These are phyloP conservation scores for Prillingera fragicola DNA, from an alignment of 1,284 basidiomycete species.

Conservation along the genomic window DNA sequence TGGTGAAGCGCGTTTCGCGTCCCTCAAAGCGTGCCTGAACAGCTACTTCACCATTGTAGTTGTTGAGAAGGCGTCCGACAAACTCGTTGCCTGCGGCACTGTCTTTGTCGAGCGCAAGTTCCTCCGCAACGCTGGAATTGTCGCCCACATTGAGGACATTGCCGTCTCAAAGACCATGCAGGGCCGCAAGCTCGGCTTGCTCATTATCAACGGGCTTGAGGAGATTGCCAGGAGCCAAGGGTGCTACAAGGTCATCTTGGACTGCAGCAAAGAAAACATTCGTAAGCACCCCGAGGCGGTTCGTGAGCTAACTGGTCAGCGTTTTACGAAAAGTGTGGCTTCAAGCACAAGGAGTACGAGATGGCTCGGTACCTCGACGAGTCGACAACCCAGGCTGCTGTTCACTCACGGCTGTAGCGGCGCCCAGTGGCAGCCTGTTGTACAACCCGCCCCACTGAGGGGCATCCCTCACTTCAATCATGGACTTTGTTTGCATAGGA, in stretches of 20 bases:
- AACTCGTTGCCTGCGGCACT: slow-evolving; percentile 76
- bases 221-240: slow-evolving; percentile 68
- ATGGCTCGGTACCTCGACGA: slow-evolving; percentile 59
- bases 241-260: slow-evolving; percentile 94
- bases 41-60: slow-evolving; percentile 86
- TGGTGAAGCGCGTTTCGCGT: slow-evolving; percentile 57
- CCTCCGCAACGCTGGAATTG: slow-evolving; percentile 67
- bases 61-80: slow-evolving; percentile 65
- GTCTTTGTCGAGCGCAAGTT: slow-evolving; percentile 93
- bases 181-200: slow-evolving; percentile 76
- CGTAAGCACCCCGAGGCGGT: slow-evolving; percentile 55
- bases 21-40: slow-evolving; percentile 46
- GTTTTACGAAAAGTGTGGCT: slow-evolving; percentile 97
- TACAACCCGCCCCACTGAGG: no score
- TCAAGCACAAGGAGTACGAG: slow-evolving; percentile 76
- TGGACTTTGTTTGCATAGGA: no score
- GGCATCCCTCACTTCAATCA: no score
- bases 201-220: slow-evolving; percentile 78
- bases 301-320: slow-evolving; percentile 52
- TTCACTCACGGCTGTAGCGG: neutral
- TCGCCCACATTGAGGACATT: slow-evolving; percentile 97
- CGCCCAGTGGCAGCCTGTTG: no score
- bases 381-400: slow-evolving; percentile 1
- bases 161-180: slow-evolving; percentile 82
- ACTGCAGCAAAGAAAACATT: slow-evolving; percentile 86